phyloP scores from a whole-genome alignment of 768 basidiomycete species.

The Royoungia palumana region DNA sequence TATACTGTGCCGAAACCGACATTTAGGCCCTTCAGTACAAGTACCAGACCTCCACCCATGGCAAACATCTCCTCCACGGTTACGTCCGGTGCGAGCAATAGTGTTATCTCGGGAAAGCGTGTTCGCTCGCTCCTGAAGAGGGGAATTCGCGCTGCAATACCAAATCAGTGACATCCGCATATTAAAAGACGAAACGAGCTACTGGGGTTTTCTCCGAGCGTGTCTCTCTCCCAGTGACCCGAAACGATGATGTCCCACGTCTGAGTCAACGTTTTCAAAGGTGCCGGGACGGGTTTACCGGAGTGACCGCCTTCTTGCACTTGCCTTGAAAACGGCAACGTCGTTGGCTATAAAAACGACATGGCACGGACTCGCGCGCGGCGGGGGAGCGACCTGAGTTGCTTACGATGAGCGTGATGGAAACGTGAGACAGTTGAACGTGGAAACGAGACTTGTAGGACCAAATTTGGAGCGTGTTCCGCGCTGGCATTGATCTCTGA shows the following conservation, averaged over 20 bases:
- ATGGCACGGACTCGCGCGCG: slow-evolving; percentile 11
- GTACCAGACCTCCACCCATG: slow-evolving; percentile 36
- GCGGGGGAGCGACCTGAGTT: neutral
- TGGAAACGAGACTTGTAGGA: no score
- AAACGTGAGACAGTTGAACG: neutral
- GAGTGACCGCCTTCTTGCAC: slow-evolving; percentile 17
- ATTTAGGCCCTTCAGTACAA: slow-evolving; percentile 35
- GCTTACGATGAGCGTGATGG: slow-evolving; percentile 9
- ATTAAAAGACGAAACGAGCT: no score
- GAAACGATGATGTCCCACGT: neutral
- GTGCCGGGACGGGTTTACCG: neutral
- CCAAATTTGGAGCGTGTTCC: no score
- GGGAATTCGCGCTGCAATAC: neutral
- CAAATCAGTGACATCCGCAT: no score
- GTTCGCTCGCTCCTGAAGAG: neutral
- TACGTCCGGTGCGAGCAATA: slow-evolving; percentile 18
- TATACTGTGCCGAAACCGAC: slow-evolving; percentile 33
- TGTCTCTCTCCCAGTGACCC: no score
- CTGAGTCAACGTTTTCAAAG: neutral
- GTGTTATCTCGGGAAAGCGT: slow-evolving; percentile 2
- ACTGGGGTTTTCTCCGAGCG: no score
- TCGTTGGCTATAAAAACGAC: slow-evolving; percentile 21
- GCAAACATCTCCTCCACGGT: slow-evolving; percentile 20
- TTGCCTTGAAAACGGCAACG: slow-evolving; percentile 25
- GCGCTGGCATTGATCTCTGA: no score